Percentiles rank a stretch among this genome's conserved stretches.
phyloP scores from a whole-genome alignment of 73 alveolate species.

The Tetrahymena elliotti region DNA sequence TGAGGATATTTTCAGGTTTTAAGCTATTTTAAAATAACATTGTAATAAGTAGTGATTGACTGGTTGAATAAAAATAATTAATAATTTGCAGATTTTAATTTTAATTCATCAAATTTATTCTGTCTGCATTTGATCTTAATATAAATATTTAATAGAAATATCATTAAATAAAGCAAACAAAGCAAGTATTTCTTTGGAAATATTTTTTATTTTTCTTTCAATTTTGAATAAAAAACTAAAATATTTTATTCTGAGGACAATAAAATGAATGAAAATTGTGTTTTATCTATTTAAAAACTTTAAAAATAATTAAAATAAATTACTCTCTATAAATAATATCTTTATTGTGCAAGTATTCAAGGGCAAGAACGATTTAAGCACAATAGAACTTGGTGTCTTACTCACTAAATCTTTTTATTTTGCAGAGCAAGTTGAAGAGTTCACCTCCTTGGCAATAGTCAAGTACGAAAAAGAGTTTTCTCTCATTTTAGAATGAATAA shows the following conservation, averaged over 20 bases:
- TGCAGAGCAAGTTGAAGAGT: slow-evolving; percentile 62
- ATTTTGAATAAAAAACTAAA: too few species aligned
- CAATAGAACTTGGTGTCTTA: slow-evolving; percentile 28
- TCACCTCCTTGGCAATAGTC: slow-evolving; percentile 96
- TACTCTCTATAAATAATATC: slow-evolving; percentile 46
- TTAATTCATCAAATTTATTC: not conserved
- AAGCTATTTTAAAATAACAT: not conserved
- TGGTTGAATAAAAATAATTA: not conserved
- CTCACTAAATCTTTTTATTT: slow-evolving; percentile 23
- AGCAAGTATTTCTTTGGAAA: too few species aligned
- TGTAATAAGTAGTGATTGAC: not conserved
- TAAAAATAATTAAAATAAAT: not conserved
- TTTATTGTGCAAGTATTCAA: slow-evolving; percentile 27
- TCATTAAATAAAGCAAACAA: too few species aligned
- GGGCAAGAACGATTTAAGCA: slow-evolving; percentile 41
- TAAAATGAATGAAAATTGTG: too few species aligned
- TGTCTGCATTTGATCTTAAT: too few species aligned
- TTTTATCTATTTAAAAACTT: not conserved
- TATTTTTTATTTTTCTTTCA: too few species aligned
- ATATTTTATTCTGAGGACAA: too few species aligned
- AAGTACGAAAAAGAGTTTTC: slow-evolving; percentile 84
- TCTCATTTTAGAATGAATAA: slow-evolving; percentile 81
- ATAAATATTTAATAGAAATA: too few species aligned
- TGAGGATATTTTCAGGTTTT: slow-evolving; percentile 39
- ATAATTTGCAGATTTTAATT: not conserved